Conservation (phyloP, 768 basidiomycete genomes). For the Suillus americanus region DNA sequence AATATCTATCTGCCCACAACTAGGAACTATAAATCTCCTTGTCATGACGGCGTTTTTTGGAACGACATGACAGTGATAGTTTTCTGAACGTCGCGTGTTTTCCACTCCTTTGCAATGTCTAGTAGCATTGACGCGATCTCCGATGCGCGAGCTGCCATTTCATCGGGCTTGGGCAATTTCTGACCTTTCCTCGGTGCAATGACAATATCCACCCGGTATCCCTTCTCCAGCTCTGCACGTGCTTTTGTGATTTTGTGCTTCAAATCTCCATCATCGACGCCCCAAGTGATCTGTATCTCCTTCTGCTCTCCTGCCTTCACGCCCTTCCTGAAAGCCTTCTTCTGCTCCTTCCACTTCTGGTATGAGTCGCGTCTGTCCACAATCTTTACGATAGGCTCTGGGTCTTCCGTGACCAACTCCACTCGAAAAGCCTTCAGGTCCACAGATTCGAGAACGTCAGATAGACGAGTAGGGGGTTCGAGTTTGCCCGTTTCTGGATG, state of each 20-base stretch:
- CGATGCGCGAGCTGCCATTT: slow-evolving; percentile 46
- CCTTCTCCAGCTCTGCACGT: slow-evolving; percentile 57
- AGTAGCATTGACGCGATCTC: slow-evolving; percentile 41
- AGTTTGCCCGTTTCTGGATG: slow-evolving; percentile 46
- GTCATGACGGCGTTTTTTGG: slow-evolving; percentile 31
- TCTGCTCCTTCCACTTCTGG: slow-evolving; percentile 37
- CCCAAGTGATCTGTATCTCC: slow-evolving; percentile 76
- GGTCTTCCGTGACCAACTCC: slow-evolving; percentile 52
- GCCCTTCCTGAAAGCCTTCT: slow-evolving; percentile 34
- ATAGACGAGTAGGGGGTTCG: slow-evolving; percentile 35
- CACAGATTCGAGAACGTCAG: slow-evolving; percentile 43
- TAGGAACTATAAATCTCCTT: slow-evolving; percentile 1
- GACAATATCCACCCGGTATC: slow-evolving; percentile 54
- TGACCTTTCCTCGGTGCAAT: slow-evolving; percentile 51
- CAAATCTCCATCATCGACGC: slow-evolving; percentile 55
- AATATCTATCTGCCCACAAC: slow-evolving; percentile 12
- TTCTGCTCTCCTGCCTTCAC: slow-evolving; percentile 40
- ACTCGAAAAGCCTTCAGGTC: slow-evolving; percentile 44
- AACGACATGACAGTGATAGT: slow-evolving; percentile 44
- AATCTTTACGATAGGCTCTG: slow-evolving; percentile 61
- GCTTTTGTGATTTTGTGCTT: slow-evolving; percentile 65
- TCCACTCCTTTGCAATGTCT: slow-evolving; percentile 58
- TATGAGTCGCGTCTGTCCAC: slow-evolving; percentile 45
- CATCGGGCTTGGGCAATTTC: slow-evolving; percentile 31
- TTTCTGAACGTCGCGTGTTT: slow-evolving; percentile 38